These are phyloP conservation scores for Penicillium palitans DNA, from an alignment of 2,329 filamentous ascomycete species.

Conservation along the genomic window DNA sequence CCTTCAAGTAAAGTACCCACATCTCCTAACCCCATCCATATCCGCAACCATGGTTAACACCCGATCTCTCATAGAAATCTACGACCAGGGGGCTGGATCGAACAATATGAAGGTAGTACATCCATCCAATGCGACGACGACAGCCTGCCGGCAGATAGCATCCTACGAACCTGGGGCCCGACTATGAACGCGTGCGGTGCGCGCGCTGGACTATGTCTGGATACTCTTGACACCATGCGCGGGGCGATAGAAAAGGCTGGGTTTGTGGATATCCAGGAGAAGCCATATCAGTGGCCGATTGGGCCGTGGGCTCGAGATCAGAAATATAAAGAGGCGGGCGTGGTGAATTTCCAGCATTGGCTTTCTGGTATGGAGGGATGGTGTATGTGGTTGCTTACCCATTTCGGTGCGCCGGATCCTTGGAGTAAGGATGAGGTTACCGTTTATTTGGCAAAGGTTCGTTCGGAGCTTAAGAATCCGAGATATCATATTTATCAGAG, in stretches of 20 bases:
- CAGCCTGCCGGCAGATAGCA: background rate
- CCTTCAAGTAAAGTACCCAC: background rate
- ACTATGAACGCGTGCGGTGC: background rate
- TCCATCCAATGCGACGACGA: background rate
- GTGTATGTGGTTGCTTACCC: constrained; percentile 4
- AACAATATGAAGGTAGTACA: background rate
- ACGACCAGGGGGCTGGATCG: constrained; percentile 9
- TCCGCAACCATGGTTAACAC: background rate
- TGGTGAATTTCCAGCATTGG: constrained; percentile 6
- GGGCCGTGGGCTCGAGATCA: constrained; percentile 3
- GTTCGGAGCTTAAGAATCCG: constrained; percentile 2
- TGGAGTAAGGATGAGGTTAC: constrained; percentile 10
- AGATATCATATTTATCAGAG: constrained; percentile 4
- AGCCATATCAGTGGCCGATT: constrained; percentile 2
- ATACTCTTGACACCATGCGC: background rate
- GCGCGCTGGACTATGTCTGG: background rate
- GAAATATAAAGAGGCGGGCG: constrained; percentile 1
- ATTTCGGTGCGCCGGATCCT: constrained; percentile 6
- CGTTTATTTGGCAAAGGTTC: constrained; percentile 9
- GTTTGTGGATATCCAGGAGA: constrained; percentile 7
- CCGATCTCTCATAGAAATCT: background rate
- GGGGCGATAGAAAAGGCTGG: background rate
- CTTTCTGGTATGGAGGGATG: constrained; percentile 4
- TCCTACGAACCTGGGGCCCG: background rate
- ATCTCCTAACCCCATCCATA: background rate